Percentiles rank a stretch among this genome's conserved stretches.
Conservation (phyloP, 352 stramenopile species). For the Globisporangium middletonii region DNA sequence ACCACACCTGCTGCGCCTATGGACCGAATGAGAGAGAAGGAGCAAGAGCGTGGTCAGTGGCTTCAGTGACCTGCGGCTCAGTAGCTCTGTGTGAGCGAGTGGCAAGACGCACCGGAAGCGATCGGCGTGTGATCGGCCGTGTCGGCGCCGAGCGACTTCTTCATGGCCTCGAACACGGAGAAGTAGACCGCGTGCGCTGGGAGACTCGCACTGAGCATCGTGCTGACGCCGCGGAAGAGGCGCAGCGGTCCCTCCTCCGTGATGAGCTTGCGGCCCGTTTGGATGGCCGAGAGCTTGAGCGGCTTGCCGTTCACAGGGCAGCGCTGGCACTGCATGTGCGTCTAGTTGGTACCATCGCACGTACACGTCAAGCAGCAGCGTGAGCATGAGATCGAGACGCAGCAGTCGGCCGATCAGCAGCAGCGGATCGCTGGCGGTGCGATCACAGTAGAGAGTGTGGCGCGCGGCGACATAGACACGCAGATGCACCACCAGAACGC, state of each 20-base stretch:
- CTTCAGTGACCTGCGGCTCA: neutral
- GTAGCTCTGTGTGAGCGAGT: neutral
- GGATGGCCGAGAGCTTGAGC: conserved; percentile 46
- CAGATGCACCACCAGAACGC: conserved; percentile 10
- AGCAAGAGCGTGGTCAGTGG: neutral
- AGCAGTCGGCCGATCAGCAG: neutral
- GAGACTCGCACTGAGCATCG: conserved; percentile 96
- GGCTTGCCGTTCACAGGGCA: conserved; percentile 64
- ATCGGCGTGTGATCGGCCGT: conserved; percentile 61
- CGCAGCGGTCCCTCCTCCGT: conserved; percentile 65
- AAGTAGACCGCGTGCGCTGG: conserved; percentile 95
- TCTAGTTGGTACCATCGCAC: conserved; percentile 52
- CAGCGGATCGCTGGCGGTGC: neutral
- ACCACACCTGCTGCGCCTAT: conserved; percentile 87
- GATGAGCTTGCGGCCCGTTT: conserved; percentile 59
- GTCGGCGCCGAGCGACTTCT: conserved; percentile 76
- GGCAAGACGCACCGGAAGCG: conserved; percentile 31
- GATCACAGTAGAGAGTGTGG: neutral
- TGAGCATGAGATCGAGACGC: neutral
- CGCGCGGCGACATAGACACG: neutral
- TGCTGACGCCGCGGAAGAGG: conserved; percentile 96
- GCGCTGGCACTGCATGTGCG: conserved; percentile 93
- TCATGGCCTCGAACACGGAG: conserved; percentile 89
- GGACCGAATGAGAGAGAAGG: conserved; percentile 2
- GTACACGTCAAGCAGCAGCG: neutral